phyloP scores from a whole-genome alignment of 106 monocot species.

The Agapanthus africanus region DNA sequence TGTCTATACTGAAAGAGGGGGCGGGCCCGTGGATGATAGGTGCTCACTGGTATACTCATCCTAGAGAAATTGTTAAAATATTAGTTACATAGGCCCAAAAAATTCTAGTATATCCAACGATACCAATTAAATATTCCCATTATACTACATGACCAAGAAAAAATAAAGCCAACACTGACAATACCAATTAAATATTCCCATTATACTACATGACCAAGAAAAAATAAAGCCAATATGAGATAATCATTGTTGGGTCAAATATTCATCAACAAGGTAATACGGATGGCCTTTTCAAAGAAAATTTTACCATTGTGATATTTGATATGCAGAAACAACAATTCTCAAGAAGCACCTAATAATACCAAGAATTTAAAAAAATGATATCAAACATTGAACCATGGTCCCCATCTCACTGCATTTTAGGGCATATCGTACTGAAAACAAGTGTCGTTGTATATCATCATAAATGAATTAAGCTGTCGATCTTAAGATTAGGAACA shows the following conservation, averaged over 20 bases:
- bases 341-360: background rate
- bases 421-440: background rate
- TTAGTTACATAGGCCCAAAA: background rate
- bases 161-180: background rate
- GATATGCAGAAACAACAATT: background rate
- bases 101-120: no score
- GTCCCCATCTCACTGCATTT: background rate
- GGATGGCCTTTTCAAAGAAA: background rate
- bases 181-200: background rate
- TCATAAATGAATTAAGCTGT: background rate
- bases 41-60: conserved; percentile 54
- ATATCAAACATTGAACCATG: background rate
- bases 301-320: background rate
- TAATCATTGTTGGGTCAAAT: background rate
- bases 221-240: background rate
- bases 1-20: conserved; percentile 95
- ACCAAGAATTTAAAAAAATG: background rate
- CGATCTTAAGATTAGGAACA: background rate
- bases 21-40: conserved; percentile 67
- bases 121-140: background rate
- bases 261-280: background rate
- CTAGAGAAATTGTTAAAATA: conserved; percentile 36
- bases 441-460: background rate
- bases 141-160: background rate
- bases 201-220: background rate